phyloP scores from a whole-genome alignment of 2,329 filamentous ascomycete species.

The Plectosphaerella plurivora region DNA sequence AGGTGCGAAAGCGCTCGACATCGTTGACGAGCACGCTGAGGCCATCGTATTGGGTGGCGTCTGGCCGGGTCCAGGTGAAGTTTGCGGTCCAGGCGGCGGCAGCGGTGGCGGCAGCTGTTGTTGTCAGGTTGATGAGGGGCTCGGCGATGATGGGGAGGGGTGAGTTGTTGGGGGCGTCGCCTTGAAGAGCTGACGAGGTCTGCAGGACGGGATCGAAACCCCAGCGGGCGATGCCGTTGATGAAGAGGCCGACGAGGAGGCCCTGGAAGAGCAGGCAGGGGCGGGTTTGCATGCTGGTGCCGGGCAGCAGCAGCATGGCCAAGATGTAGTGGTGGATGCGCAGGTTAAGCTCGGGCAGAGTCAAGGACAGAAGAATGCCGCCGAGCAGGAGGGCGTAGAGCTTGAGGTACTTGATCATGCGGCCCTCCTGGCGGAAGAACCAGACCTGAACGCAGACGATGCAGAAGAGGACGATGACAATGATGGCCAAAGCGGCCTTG shows the following conservation, averaged over 20 bases:
- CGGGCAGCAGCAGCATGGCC: conserved; percentile 78
- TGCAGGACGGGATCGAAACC: conserved; percentile 87
- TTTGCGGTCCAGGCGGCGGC: conserved; percentile 59
- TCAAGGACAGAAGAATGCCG: conserved; percentile 65
- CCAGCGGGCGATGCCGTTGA: conserved; percentile 93
- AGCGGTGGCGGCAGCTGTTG: conserved; percentile 14
- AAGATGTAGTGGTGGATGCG: conserved; percentile 96
- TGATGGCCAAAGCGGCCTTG: conserved; percentile 72
- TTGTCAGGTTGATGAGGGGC: conserved; percentile 33
- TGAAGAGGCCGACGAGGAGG: conserved; percentile 81
- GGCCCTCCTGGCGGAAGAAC: conserved; percentile 80
- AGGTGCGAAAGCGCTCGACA: conserved; percentile 74
- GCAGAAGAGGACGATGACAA: conserved; percentile 64
- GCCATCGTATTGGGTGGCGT: conserved; percentile 59
- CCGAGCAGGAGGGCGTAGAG: conserved; percentile 68
- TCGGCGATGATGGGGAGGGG: conserved; percentile 50
- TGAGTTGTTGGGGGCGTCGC: conserved; percentile 60
- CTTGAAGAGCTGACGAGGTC: conserved; percentile 68
- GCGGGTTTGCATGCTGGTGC: conserved; percentile 83
- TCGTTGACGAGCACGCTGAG: conserved; percentile 81
- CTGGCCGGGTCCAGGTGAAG: conserved; percentile 45
- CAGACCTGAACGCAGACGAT: conserved; percentile 75
- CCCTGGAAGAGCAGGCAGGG: conserved; percentile 85
- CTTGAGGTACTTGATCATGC: conserved; percentile 71
- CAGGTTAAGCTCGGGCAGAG: conserved; percentile 72